Conservation (phyloP, 257 asterid species). For the Gentiana dahurica region DNA sequence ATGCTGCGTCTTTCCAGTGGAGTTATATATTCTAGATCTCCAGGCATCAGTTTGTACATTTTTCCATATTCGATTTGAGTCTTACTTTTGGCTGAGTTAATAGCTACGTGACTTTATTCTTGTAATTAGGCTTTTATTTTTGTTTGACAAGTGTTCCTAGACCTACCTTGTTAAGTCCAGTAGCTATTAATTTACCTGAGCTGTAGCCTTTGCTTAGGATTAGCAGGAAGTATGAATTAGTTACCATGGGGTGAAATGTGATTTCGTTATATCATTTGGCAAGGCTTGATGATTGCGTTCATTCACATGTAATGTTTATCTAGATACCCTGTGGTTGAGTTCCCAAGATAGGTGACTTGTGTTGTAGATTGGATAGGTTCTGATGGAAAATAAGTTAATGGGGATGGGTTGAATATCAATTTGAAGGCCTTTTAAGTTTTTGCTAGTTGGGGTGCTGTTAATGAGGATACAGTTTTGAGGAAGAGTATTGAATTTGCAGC, state of each 20-base stretch:
- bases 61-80: not conserved
- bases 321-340: no score
- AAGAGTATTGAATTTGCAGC: not conserved
- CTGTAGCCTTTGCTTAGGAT: no score
- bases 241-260: no score
- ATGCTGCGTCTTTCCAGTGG: not conserved
- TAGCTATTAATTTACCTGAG: no score
- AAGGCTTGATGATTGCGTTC: not conserved
- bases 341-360: not conserved
- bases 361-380: not conserved
- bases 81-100: not conserved
- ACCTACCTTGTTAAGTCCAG: not conserved
- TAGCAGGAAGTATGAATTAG: no score
- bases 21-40: not conserved
- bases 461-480: not conserved
- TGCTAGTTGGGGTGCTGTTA: not conserved
- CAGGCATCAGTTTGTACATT: conserved; percentile 1
- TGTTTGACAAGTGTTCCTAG: not conserved
- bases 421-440: not conserved
- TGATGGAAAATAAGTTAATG: not conserved
- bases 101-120: no score
- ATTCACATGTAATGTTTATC: not conserved
- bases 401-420: not conserved
- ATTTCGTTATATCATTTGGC: no score
- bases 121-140: not conserved